Evolutionary conservation across 2,329 filamentous ascomycete genomes (phyloP), one percentile per base, ranked within the genome.

Genomic region (Penicillium sp.): DNA sequence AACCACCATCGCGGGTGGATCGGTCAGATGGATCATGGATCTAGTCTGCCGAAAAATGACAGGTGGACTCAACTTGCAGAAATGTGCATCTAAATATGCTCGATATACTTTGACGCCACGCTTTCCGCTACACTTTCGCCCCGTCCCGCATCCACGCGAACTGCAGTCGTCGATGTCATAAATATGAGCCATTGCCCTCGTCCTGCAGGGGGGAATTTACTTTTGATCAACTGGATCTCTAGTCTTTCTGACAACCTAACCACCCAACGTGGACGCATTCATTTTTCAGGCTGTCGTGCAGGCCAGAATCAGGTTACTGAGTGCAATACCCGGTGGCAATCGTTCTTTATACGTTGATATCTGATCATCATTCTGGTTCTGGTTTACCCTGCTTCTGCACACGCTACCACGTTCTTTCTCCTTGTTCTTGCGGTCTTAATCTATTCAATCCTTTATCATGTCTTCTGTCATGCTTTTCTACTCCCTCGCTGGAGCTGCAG

Each of bases 401-500:
- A 46, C 42, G 22, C 35, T 52, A 45, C 30, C 38, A 49, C 49
- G 52, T 16, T 46, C 51, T 26, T 52, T 61, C 40, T 59, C 43
- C 46, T 13, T 13, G 16, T 22, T 22, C 22, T 26, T 28, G 16
- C 28, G 46, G 19, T 19, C 11, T 25, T 55, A 7, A 10, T 25
- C 14, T 13, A 33, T 37, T 48, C 40, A 46, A 7, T 51, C 42
- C n/a, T 22, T 55, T 35, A 52, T 42, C 45, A 55, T 45, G 52
- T 68, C 68, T 64, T 66, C 61, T 51, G 58, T 58, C 53, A 61
- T 48, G 37, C 51, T 61, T 10, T 45, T 60, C 35, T 74, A 71
- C 57, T 56, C 65, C n/a, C 46, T 75, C 49, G 73, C 71, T 52
- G 67, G 59, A 26, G 61, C 61, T 22, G 66, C 72, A 7, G 51